Conservation (phyloP, 805 yeast species). For the Pichia paraexigua region DNA sequence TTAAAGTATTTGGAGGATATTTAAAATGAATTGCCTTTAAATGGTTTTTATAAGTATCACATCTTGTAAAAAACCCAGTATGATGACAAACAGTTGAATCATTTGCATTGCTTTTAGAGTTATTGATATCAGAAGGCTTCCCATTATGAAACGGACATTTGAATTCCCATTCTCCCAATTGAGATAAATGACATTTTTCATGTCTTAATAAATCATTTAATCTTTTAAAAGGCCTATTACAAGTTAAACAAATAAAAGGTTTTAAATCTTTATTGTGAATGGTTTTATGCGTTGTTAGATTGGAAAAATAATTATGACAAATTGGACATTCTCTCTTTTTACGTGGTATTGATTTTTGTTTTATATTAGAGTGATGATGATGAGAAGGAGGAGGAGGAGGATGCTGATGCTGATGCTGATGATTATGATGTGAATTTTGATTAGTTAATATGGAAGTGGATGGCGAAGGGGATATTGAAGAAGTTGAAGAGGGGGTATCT, state of each 20-base stretch:
- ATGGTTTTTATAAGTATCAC: conserved; percentile 90
- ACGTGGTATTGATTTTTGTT: conserved; percentile 15
- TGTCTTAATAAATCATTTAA: conserved; percentile 83
- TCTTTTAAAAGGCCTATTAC: conserved; percentile 80
- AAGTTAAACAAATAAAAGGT: conserved; percentile 71
- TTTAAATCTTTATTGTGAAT: conserved; percentile 69
- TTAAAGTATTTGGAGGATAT: conserved; percentile 81
- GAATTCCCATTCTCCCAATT: conserved; percentile 58
- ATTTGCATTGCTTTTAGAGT: neutral
- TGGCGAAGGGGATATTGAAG: neutral
- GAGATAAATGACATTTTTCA: conserved; percentile 78
- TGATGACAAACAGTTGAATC: conserved; percentile 49
- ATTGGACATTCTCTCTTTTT: conserved; percentile 32
- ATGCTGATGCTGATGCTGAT: too few relatives aligned
- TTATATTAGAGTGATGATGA: neutral
- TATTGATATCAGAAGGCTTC: neutral
- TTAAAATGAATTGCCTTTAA: conserved; percentile 82
- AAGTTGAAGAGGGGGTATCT: neutral
- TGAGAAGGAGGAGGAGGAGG: too few relatives aligned
- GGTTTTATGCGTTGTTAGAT: conserved; percentile 75
- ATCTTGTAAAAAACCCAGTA: conserved; percentile 78
- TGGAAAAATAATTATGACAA: conserved; percentile 49
- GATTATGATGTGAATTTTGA: too few relatives aligned
- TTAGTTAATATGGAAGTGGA: neutral
- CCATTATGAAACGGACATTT: conserved; percentile 62